Evolutionary conservation across 2,329 filamentous ascomycete genomes (phyloP), one percentile per base, ranked within the genome.

Genomic region (Paecilomyces sp.): DNA sequence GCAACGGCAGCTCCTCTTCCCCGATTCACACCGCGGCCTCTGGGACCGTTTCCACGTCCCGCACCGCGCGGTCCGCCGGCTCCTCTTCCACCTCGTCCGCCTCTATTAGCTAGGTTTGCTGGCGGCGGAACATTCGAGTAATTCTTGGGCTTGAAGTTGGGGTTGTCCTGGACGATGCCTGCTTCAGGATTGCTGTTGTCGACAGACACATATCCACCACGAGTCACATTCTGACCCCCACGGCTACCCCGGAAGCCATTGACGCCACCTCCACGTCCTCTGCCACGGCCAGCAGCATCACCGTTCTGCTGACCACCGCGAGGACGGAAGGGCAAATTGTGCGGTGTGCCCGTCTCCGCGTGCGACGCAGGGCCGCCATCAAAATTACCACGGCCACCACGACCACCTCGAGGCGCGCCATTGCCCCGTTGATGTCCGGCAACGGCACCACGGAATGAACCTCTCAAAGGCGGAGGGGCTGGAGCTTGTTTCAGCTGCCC

Each of bases 401-500:
- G 72, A 24, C 70, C 71, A 34, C 71, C 71, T 51, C 69, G 67
- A 55, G 67, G 22, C 22, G 22, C 22, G 22, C 22, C 67, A 54
- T 72, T 74, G 60, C 74, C 76, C 22, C 22, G 22, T 54, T 74
- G 68, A 36, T 77, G 72, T 53, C 83, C 82, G 36, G 76, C 68
- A 18, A 85, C 76, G 51, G 83, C 85, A 60, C 83, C 83, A 51
- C 82, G 78, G 75, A 82, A 88, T 18, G 83, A 84, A 18, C 83
- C 82, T 59, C 76, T 76, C 31, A 88, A 75, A n/a, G 84, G 81
- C 15, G 81, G 76, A 59, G 86, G 86, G n/a, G 79, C 68, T 8
- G 72, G 65, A 24, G 85, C 85, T 56, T 83, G 79, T 61, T 78
- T 78, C 62, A 86, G 75, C 72, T 93, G 89, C 36, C 78, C 81